Evolutionary conservation across 2,329 filamentous ascomycete species (phyloP), one percentile per base, ranked within the genome.

Genomic region (Aaosphaeria arxii): DNA sequence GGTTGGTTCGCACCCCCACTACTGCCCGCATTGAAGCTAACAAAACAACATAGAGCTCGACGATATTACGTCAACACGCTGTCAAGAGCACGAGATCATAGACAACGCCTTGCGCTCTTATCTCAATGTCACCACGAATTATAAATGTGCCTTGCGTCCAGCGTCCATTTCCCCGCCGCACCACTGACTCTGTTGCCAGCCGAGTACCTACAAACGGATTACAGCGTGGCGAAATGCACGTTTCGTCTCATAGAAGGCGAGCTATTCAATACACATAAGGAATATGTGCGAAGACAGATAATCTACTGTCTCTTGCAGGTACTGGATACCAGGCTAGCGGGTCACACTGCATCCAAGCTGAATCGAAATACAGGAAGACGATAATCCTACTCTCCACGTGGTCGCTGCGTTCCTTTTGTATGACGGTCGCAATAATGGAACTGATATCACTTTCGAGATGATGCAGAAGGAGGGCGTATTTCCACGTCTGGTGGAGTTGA

Each of bases 231-330:
- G 28, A 83, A 79, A 59, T 97, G 91, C 74, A 87, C 88, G 50
- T 87, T 89, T 69, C 84, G 84, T 68, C 80, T 99, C 35, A 77
- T 95, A 49, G 78, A 86, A 45, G 91, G 91, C 66, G 74, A 76
- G 13, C 76, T 97, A 40, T 99, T 95, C 70, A 72, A 74, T 29
- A 72, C 78, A 11, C 86, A 96, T 69, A 81, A 83, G 57, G 86
- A 90, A 48, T 97, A 99, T 72, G 88, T 97, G 53, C 88, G 92
- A 54, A 88, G 84, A 40, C 94, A 97, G 74, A 90, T 99, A 62
- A 84, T 97, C 56, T 91, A 95, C 71, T 91, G 90, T 68, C 77
- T 99, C 45, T 74, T 96, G 45, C 81, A 85, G 74, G 81, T 84
- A 71, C 42, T 68, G 7, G 39, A 40, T 24, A 24, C 39, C 24